Evolutionary conservation across 192 early-diverging fungal species (phyloP).

Genomic region (Podila epigama): DNA sequence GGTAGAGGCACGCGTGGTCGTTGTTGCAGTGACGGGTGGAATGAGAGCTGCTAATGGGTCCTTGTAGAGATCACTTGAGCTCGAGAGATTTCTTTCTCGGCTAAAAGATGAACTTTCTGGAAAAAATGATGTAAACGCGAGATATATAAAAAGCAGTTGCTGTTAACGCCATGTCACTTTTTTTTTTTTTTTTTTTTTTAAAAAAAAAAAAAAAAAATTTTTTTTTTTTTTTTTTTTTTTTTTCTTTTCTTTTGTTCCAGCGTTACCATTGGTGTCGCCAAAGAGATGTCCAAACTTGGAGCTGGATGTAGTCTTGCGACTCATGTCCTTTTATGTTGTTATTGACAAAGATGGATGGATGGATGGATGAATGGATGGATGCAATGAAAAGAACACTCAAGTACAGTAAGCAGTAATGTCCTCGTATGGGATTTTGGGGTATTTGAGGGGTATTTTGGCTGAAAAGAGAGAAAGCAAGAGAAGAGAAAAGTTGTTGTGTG

Average conservation of each 20-base stretch:
- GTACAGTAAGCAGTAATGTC: too few species aligned
- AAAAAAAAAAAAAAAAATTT: too few species aligned
- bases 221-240: background rate
- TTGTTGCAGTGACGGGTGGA: conserved; percentile 34
- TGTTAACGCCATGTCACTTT: too few species aligned
- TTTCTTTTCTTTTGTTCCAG: background rate
- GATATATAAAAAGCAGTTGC: too few species aligned
- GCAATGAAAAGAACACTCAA: background rate
- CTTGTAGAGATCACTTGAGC: conserved; percentile 33
- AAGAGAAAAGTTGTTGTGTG: too few species aligned
- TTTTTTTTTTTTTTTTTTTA: background rate
- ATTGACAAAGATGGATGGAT: background rate
- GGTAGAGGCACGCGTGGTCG: conserved; percentile 27
- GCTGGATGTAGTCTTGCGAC: conserved; percentile 29
- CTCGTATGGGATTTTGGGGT: too few species aligned
- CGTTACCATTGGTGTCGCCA: conserved; percentile 39
- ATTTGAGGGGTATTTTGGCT: too few species aligned
- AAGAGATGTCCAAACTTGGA: conserved; percentile 52
- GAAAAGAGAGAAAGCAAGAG: too few species aligned
- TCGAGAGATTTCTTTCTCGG: conserved; percentile 24
- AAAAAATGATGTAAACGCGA: background rate
- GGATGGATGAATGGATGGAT: background rate
- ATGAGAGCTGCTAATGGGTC: conserved; percentile 37
- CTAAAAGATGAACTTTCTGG: conserved; percentile 28
- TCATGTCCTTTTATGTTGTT: conserved; percentile 7